phyloP scores from a whole-genome alignment of 352 stramenopile species.

The Phytophthora capsici region DNA sequence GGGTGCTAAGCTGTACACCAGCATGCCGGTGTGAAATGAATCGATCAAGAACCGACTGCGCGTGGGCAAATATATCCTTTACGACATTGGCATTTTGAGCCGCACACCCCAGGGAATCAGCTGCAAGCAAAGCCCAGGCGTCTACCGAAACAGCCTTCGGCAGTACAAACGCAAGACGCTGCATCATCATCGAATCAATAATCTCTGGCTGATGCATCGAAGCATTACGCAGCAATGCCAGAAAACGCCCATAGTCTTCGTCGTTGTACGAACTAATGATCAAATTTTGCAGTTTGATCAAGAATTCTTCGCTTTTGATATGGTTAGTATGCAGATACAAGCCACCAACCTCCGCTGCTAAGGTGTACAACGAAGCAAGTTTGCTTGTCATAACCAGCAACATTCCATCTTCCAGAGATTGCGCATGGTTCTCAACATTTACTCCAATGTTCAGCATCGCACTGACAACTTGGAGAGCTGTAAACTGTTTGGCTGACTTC shows the following conservation, averaged over 20 bases:
- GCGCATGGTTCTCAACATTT: slow-evolving; percentile 19
- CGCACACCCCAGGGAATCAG: slow-evolving; percentile 55
- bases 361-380: slow-evolving; percentile 51
- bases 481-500: slow-evolving; percentile 53
- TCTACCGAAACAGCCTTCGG: slow-evolving; percentile 65
- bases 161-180: slow-evolving; percentile 71
- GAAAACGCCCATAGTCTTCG: slow-evolving; percentile 74
- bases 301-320: slow-evolving; percentile 30
- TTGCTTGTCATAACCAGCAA: slow-evolving; percentile 57
- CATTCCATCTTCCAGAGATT: slow-evolving; percentile 59
- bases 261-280: slow-evolving; percentile 60
- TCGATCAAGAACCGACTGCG: slow-evolving; percentile 49
- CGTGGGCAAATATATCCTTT: slow-evolving; percentile 56
- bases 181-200: slow-evolving; percentile 74
- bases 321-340: slow-evolving; percentile 39
- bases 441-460: slow-evolving; percentile 52
- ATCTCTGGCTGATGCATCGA: slow-evolving; percentile 62
- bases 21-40: slow-evolving; percentile 64
- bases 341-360: slow-evolving; percentile 75
- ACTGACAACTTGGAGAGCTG: slow-evolving; percentile 70
- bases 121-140: slow-evolving; percentile 59
- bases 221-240: slow-evolving; percentile 66
- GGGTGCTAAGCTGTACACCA: slow-evolving; percentile 50
- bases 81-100: slow-evolving; percentile 43
- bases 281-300: slow-evolving; percentile 44